phyloP scores from a whole-genome alignment of 495 filamentous ascomycete genomes.

The Antarctomyces pellizariae region DNA sequence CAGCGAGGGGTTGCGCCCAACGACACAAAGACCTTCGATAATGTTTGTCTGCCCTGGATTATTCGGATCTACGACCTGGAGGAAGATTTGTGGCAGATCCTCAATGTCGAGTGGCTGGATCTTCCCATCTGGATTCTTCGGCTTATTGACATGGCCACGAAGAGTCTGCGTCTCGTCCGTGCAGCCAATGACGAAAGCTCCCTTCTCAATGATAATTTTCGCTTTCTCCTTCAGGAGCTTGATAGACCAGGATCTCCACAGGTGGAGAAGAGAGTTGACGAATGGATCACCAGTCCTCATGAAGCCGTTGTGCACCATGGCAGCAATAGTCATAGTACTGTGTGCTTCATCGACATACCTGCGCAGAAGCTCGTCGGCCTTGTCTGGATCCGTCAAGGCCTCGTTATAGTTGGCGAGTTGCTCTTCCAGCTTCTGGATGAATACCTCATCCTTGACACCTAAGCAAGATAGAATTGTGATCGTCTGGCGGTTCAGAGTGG shows the following conservation, averaged over 20 bases:
- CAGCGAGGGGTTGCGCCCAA: conserved; percentile 83
- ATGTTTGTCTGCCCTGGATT: conserved; percentile 24
- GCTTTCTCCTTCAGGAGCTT: conserved; percentile 86
- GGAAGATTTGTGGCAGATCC: conserved; percentile 63
- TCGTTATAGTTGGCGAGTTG: conserved; percentile 40
- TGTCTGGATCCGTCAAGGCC: conserved; percentile 37
- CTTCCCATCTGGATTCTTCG: conserved; percentile 6
- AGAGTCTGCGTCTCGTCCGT: conserved; percentile 64
- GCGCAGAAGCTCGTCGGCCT: conserved; percentile 40
- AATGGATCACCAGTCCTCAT: conserved; percentile 56
- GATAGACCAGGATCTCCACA: conserved; percentile 68
- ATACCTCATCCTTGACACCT: conserved; percentile 43
- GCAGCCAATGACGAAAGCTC: conserved; percentile 75
- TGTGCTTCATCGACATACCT: conserved; percentile 72
- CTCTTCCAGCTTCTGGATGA: conserved; percentile 36
- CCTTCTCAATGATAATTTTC: conserved; percentile 53
- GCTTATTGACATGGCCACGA: conserved; percentile 34
- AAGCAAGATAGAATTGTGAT: conserved; percentile 64
- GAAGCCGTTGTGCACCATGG: conserved; percentile 62
- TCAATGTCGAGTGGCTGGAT: conserved; percentile 13
- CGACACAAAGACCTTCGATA: conserved; percentile 55
- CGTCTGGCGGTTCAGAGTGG: conserved; percentile 71
- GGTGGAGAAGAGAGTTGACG: conserved; percentile 40
- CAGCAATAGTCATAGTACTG: conserved; percentile 45
- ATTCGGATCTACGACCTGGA: conserved; percentile 41